phyloP scores from a whole-genome alignment of 106 monocot genomes.

The Dioscorea zingiberensis region DNA sequence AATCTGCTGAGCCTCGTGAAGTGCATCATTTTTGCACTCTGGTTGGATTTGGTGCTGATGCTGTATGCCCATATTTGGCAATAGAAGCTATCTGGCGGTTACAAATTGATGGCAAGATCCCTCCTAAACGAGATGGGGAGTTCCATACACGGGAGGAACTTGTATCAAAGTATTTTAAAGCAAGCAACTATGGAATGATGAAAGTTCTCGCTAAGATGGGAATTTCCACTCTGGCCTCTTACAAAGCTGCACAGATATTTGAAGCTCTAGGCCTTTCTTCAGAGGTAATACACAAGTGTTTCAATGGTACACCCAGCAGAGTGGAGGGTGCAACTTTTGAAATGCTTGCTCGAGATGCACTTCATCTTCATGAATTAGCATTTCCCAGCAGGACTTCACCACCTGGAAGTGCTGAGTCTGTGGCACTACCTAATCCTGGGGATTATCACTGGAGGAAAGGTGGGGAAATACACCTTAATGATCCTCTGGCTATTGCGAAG shows the following conservation, averaged over 20 bases:
- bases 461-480: slow-evolving; percentile 96
- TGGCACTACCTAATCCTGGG: slow-evolving; percentile 88
- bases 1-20: slow-evolving; percentile 98
- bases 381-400: slow-evolving; percentile 75
- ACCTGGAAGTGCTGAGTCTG: slow-evolving; percentile 77
- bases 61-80: slow-evolving; percentile 95
- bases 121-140: slow-evolving; percentile 59
- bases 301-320: slow-evolving; percentile 90
- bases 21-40: slow-evolving; percentile 99
- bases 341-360: slow-evolving; percentile 84
- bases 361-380: slow-evolving; percentile 81
- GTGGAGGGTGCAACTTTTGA: slow-evolving; percentile 98
- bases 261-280: slow-evolving; percentile 95
- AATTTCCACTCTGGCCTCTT: slow-evolving; percentile 95
- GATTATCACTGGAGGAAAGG: slow-evolving; percentile 99
- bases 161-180: slow-evolving; percentile 83
- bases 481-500: slow-evolving; percentile 97
- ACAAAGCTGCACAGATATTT: slow-evolving; percentile 99
- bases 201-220: slow-evolving; percentile 99
- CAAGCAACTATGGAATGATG: slow-evolving; percentile 95
- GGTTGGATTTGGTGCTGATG: slow-evolving; percentile 95
- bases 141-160: slow-evolving; percentile 65
- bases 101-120: slow-evolving; percentile 91
- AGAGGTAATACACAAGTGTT: slow-evolving; percentile 88
- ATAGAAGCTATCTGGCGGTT: slow-evolving; percentile 86